Conservation (phyloP, 139 green algal genomes). For the Chlorella sp. region DNA sequence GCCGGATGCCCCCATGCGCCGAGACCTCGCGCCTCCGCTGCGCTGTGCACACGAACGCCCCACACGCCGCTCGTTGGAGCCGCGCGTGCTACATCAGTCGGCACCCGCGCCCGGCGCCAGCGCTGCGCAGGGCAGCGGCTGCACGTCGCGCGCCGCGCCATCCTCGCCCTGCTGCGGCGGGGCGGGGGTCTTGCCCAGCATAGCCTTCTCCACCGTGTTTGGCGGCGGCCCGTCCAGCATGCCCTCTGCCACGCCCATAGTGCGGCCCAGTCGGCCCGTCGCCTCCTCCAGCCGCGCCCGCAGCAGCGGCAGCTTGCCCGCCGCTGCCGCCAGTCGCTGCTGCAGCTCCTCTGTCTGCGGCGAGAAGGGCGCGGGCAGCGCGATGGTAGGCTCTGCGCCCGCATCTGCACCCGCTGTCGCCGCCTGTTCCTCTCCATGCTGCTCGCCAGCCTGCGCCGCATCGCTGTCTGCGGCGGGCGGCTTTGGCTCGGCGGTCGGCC, state of each 20-base stretch:
- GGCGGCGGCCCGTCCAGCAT: constrained; percentile 25
- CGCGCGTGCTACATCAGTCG: background rate
- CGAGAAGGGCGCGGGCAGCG: background rate
- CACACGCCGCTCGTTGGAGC: background rate
- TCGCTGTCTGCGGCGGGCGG: background rate
- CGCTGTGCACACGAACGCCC: no score
- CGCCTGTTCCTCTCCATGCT: constrained; percentile 3
- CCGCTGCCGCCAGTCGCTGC: constrained; percentile 22
- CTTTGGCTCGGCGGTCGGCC: constrained; percentile 6
- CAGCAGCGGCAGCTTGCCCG: constrained; percentile 27
- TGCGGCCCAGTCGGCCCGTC: constrained; percentile 14
- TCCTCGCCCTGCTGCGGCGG: constrained; percentile 4
- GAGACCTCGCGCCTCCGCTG: no score
- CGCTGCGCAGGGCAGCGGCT: constrained; percentile 8
- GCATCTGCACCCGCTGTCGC: background rate
- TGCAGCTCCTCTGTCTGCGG: constrained; percentile 29
- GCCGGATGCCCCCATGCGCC: no score
- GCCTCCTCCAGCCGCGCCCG: constrained; percentile 34
- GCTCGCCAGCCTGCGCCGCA: background rate
- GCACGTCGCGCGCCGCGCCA: constrained; percentile 3
- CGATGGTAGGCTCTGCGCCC: background rate
- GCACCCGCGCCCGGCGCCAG: background rate
- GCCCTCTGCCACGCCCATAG: constrained; percentile 5
- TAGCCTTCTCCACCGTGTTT: constrained; percentile 32
- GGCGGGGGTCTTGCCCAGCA: constrained; percentile 35